These are phyloP conservation scores for Tulasnella sp. DNA, from an alignment of 768 basidiomycete species.

Conservation along the genomic window DNA sequence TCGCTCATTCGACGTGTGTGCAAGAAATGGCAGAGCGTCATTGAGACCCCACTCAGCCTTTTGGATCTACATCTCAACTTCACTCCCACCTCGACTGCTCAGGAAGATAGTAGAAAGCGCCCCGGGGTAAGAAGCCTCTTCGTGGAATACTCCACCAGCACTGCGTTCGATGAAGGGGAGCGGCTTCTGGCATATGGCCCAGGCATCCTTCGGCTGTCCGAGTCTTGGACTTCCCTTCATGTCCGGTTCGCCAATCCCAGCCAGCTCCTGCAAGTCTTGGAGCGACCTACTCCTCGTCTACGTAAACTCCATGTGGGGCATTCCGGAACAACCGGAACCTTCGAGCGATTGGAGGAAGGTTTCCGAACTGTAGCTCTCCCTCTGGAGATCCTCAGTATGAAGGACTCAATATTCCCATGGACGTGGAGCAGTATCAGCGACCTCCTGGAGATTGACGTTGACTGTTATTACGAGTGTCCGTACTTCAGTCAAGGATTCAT, in stretches of 20 bases:
- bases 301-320: not conserved
- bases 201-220: not conserved
- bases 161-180: too few species aligned
- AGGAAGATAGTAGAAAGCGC: not conserved
- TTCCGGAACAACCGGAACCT: not conserved
- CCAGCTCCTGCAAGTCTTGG: not conserved
- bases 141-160: not conserved
- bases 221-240: not conserved
- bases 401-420: not conserved
- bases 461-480: not conserved
- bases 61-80: not conserved
- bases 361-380: not conserved
- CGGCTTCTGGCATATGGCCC: too few species aligned
- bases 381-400: not conserved
- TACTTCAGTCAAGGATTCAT: constrained; percentile 2
- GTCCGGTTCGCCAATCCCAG: not conserved
- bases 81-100: not conserved
- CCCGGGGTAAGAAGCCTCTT: not conserved
- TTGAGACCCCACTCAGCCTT: not conserved
- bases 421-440: not conserved
- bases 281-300: not conserved
- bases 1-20: not conserved
- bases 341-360: not conserved
- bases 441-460: not conserved
- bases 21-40: not conserved